phyloP scores from a whole-genome alignment of 208 protist genomes.

The Trypanosoma theileri region DNA sequence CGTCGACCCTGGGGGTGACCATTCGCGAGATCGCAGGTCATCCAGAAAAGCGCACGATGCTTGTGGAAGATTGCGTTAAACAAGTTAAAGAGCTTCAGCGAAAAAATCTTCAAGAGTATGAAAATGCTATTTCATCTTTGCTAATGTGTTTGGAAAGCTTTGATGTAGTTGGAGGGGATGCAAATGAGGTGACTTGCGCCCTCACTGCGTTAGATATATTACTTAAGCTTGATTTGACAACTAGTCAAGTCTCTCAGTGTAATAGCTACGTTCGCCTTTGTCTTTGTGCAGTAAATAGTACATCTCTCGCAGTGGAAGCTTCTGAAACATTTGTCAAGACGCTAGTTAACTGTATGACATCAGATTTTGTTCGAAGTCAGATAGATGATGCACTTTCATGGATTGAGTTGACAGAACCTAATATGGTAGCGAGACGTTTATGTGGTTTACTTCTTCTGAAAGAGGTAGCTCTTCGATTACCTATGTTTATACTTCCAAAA shows the following conservation, averaged over 20 bases:
- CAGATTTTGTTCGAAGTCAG: slow-evolving; percentile 65
- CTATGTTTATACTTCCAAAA: slow-evolving; percentile 66
- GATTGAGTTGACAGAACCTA: slow-evolving; percentile 39
- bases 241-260: slow-evolving; percentile 74
- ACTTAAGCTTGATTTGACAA: slow-evolving; percentile 66
- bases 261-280: slow-evolving; percentile 83
- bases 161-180: slow-evolving; percentile 54
- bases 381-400: slow-evolving; percentile 65
- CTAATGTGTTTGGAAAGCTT: slow-evolving; percentile 75
- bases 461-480: slow-evolving; percentile 60
- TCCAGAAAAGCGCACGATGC: slow-evolving; percentile 39
- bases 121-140: slow-evolving; percentile 61
- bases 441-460: slow-evolving; percentile 74
- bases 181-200: slow-evolving; percentile 64
- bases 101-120: slow-evolving; percentile 73
- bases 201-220: slow-evolving; percentile 80
- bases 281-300: slow-evolving; percentile 48
- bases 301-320: slow-evolving; percentile 46
- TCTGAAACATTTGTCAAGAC: slow-evolving; percentile 66
- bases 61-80: slow-evolving; percentile 64
- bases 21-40: slow-evolving; percentile 43
- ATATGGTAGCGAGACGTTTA: slow-evolving; percentile 45
- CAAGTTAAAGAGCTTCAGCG: slow-evolving; percentile 68
- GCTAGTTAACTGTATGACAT: slow-evolving; percentile 60
- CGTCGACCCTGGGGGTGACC: slow-evolving; percentile 36